These are phyloP conservation scores for Phialophora chinensis DNA, from an alignment of 2,329 filamentous ascomycete species.

Conservation along the genomic window DNA sequence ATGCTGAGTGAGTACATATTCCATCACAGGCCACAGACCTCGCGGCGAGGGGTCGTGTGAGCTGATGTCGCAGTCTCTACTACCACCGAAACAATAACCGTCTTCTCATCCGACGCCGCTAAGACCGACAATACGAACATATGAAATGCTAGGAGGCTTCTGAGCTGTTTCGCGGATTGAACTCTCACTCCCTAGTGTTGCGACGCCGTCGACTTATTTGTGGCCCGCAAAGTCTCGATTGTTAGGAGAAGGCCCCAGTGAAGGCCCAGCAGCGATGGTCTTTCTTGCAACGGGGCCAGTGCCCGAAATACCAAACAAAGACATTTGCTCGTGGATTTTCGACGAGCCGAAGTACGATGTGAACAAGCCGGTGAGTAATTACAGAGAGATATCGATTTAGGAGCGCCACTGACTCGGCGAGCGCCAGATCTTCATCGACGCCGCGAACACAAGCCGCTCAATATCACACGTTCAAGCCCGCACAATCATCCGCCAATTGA, in stretches of 20 bases:
- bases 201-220: too few relatives aligned
- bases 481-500: conserved; percentile 54
- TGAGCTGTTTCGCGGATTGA: not conserved
- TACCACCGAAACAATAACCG: not conserved
- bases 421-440: conserved; percentile 53
- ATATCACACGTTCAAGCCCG: conserved; percentile 26
- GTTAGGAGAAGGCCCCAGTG: not conserved
- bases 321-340: conserved; percentile 63
- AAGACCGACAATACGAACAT: not conserved
- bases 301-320: conserved; percentile 52
- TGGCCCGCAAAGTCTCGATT: not conserved
- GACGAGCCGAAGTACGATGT: conserved; percentile 56
- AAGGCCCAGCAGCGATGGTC: conserved; percentile 2
- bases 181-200: not conserved
- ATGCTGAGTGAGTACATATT: not conserved
- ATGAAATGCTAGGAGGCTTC: not conserved
- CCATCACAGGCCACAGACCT: not conserved
- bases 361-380: conserved; percentile 52
- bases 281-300: conserved; percentile 11
- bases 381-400: not conserved
- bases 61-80: not conserved
- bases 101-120: not conserved
- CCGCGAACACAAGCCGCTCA: conserved; percentile 50
- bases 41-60: not conserved
- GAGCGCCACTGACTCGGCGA: not conserved